phyloP scores from a whole-genome alignment of 129 eudicot genomes.

The Artemisia argyi region DNA sequence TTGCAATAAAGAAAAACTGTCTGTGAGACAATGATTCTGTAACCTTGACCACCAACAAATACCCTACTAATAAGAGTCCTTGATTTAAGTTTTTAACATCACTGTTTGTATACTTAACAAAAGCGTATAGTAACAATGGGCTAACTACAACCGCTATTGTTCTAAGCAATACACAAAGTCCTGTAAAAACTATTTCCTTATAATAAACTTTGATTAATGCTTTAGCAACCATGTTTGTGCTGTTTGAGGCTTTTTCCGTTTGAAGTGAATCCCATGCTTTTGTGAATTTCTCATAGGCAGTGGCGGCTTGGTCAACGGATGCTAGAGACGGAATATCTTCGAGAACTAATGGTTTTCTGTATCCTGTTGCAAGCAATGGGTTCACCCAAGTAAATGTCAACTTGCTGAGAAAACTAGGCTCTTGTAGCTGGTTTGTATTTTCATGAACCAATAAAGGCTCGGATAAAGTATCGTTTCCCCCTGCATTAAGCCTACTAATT shows the following conservation, averaged over 20 bases:
- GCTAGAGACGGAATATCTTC: slow-evolving; percentile 45
- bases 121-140: slow-evolving; percentile 44
- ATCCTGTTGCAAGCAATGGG: slow-evolving; percentile 41
- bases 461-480: not conserved
- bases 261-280: slow-evolving; percentile 32
- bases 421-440: slow-evolving; percentile 10
- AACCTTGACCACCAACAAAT: slow-evolving; percentile 42
- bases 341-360: slow-evolving; percentile 31
- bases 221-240: slow-evolving; percentile 27
- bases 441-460: slow-evolving; percentile 34
- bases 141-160: slow-evolving; percentile 32
- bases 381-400: slow-evolving; percentile 51
- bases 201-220: slow-evolving; percentile 37
- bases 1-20: slow-evolving; percentile 54
- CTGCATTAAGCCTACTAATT: not conserved
- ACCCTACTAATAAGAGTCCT: slow-evolving; percentile 50
- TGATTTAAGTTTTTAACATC: slow-evolving; percentile 17
- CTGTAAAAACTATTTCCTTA: slow-evolving; percentile 33
- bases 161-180: slow-evolving; percentile 35
- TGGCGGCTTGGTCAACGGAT: slow-evolving; percentile 42
- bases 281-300: slow-evolving; percentile 29
- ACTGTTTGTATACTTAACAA: slow-evolving; percentile 34
- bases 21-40: slow-evolving; percentile 56
- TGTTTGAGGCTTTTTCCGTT: slow-evolving; percentile 4
- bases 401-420: slow-evolving; percentile 32